Evolutionary conservation across 441 rosid species (phyloP).

Genomic region (Jatropha podagrica): DNA sequence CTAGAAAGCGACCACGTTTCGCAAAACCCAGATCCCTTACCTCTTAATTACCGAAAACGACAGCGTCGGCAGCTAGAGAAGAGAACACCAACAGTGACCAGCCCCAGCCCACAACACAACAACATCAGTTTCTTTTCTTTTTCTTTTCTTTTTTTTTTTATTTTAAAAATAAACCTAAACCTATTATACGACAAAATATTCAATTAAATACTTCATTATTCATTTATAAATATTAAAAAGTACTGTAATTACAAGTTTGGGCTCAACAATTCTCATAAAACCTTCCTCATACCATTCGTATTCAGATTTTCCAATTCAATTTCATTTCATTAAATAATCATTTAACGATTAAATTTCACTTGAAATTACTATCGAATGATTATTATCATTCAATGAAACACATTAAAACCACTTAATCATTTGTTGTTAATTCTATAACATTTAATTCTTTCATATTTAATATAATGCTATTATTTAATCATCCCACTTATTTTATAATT

Average conservation of each 20-base stretch:
- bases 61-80: constrained; percentile 51
- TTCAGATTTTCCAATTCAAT: too few species aligned
- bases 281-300: not conserved
- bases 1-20: constrained; percentile 15
- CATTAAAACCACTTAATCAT: too few species aligned
- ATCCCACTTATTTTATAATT: too few species aligned
- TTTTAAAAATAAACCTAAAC: not conserved
- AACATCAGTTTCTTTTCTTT: too few species aligned
- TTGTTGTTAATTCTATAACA: too few species aligned
- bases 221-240: not conserved
- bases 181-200: not conserved
- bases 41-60: constrained; percentile 22
- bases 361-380: too few species aligned
- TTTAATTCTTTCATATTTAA: too few species aligned
- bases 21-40: not conserved
- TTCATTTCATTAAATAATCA: too few species aligned
- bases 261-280: not conserved
- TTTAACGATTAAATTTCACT: too few species aligned
- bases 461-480: too few species aligned
- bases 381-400: too few species aligned
- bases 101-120: not conserved
- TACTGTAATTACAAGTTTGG: not conserved
- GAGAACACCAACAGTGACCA: not conserved
- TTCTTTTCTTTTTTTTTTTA: not conserved
- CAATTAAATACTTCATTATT: not conserved